Evolutionary conservation across 2,329 filamentous ascomycete genomes (phyloP), one percentile per base, ranked within the genome.

Genomic region (Ceratocystiopsis sp.): DNA sequence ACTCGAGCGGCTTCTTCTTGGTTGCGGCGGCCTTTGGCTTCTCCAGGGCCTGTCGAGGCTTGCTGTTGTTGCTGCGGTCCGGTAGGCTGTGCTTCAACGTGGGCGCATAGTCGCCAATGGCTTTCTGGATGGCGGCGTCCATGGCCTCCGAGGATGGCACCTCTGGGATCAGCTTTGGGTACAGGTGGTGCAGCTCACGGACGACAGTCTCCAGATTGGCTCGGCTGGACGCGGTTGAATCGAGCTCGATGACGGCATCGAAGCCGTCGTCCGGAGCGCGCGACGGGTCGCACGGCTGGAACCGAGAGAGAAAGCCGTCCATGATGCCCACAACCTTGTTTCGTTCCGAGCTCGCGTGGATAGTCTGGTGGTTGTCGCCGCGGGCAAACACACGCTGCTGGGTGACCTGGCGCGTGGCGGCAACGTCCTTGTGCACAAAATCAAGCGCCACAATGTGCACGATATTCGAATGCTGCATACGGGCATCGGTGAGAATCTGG

Each of bases 291-390:
- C 86, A 69, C 17, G 80, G 73, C 62, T 98, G 82, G 56, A 94
- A 96, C 34, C 91, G 77, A 13, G 73, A 61, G 50, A 98, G 69
- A 61, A 98, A 98, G 3, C 85, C 84, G 52, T 95, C 84, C 91
- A 98, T 96, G 52, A 98, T 93, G 6, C 75, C 74, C 39, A 91
- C 67, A 44, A 91, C 84, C 58, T 94, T 89, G 16, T 69, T 63
- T 39, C 68, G 61, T 38, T 80, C 73, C 44, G 83, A 80, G 38
- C 75, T 80, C 12, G 89, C 87, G 54, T 91, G 86, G 46, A 98
- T 96, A 0, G 91, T 98, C 62, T 98, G 91, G 59, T 98, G 91
- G 55, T 96, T 96, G 59, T 98, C 86, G 14, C 91, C 91, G 18
- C 91, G 80, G 7, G 75, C 71, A 17, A 95, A 64, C 1, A 98